These are phyloP conservation scores for Zymoseptoria ardabiliae DNA, from an alignment of 2,329 filamentous ascomycete genomes.

Conservation along the genomic window DNA sequence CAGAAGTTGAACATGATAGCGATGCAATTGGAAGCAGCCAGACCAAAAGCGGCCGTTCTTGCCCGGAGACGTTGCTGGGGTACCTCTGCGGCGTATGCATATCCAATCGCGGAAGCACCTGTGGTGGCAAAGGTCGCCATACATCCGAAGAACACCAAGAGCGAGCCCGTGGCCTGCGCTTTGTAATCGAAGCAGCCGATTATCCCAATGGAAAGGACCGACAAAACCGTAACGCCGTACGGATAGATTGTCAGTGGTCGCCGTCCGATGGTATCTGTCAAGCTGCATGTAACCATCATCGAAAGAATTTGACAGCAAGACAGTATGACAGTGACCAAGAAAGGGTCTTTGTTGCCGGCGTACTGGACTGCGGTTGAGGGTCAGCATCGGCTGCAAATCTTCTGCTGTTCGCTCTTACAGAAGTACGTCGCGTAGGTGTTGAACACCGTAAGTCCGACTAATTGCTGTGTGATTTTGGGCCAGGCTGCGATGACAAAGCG, in stretches of 20 bases:
- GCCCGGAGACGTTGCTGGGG: conserved; percentile 37
- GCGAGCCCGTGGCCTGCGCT: conserved; percentile 28
- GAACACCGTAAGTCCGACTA: conserved; percentile 35
- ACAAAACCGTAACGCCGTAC: conserved; percentile 33
- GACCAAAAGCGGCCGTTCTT: conserved; percentile 34
- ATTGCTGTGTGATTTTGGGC: conserved; percentile 37
- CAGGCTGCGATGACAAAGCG: conserved; percentile 34
- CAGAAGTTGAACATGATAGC: conserved; percentile 41
- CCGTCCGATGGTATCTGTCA: conserved; percentile 25
- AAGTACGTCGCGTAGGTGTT: conserved; percentile 37
- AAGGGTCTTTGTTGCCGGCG: conserved; percentile 36
- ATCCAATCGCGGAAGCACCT: conserved; percentile 38
- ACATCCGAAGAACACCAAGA: conserved; percentile 39
- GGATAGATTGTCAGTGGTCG: conserved; percentile 33
- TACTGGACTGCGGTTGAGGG: conserved; percentile 24
- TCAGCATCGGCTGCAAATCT: neutral
- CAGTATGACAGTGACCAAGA: conserved; percentile 37
- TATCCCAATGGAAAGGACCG: conserved; percentile 31
- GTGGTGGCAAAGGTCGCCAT: conserved; percentile 38
- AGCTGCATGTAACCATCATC: conserved; percentile 32
- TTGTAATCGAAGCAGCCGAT: conserved; percentile 37
- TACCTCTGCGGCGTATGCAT: conserved; percentile 38
- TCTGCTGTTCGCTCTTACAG: conserved; percentile 9
- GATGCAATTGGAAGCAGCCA: conserved; percentile 36
- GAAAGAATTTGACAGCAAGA: conserved; percentile 38